Evolutionary conservation across 2,329 filamentous ascomycete species (phyloP), one percentile per base, ranked within the genome.

Genomic region (Aphanocladium album): DNA sequence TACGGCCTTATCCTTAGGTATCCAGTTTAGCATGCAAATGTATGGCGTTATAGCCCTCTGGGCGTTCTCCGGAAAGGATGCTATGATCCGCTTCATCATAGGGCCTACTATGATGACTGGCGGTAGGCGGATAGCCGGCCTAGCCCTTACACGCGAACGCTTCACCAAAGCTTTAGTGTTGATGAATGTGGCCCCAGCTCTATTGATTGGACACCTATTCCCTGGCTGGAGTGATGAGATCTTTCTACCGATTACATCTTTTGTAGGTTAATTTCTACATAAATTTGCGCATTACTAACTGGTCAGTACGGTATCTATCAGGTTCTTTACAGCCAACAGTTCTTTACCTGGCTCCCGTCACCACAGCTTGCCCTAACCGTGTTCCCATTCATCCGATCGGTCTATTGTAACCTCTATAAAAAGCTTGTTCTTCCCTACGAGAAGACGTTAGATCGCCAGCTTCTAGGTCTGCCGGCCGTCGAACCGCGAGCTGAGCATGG

Each of bases 301-400:
- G 9, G 19, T 33, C 12, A 84, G 82, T 83, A 80, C 60, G 78
- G 77, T 53, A 73, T 77, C 12, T 74, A 76, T 35, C 76, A 80
- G 27, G 67, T 79, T 37, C 73, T 78, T 57, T 74, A 77, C 47
- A 73, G 80, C 45, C 72, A 77, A 33, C 68, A 77, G n/a, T 73
- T 79, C 52, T 71, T 80, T 21, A 67, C 70, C 17, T 85, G 83
- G 83, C 83, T 83, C 1, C 82, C 82, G 0, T 80, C 81, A 0
- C 79, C 81, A 0, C 74, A 77, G 43, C 78, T 82, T 61, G 79
- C 77, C n/a, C 69, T 84, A 56, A 73, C 78, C 1, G 63, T 80
- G 2, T 78, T 83, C 63, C 83, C 83, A 0, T 77, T 77, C 46
- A 68, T 78, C 3, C 74, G 74, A 37, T 72, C 72, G 46, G 63